Evolutionary conservation across 2,329 filamentous ascomycete species (phyloP), one percentile per base, ranked within the genome.

Genomic region (Pseudocercospora macadamiae): DNA sequence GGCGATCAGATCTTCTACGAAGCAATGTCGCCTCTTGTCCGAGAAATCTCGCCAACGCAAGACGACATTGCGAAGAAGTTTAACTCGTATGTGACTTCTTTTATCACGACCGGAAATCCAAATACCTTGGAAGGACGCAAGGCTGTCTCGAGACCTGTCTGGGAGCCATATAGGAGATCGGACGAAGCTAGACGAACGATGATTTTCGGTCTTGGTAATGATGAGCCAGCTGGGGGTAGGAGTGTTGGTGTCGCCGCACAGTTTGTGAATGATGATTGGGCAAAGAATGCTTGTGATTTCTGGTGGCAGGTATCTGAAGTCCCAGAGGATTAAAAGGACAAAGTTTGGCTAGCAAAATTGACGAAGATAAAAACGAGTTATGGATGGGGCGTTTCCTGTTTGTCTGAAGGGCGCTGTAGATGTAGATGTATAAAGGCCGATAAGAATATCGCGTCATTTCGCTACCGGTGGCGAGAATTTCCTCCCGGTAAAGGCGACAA

Each of bases 141-240:
- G 10, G 59, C 61, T 9, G 53, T 65, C 18, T 34, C 63, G 7
- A 57, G 67, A 10, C 69, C 69, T 0, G 51, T 60, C 8, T 73
- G 71, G 71, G 54, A 64, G 23, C 37, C 60, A 3, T 72, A 64
- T 42, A 42, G 51, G 57, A 52, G 45, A 23, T 7, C 44, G 54
- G 53, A 54, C 30, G 51, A 42, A 21, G 60, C 34, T 21, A 64
- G 34, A 25, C 65, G 59, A 59, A 71, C 60, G 36, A 73, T 85
- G 66, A 76, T 87, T 2, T 88, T 88, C 71, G 86, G 85, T 2
- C 67, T 77, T 36, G 85, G 83, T 2, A 88, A 88, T 64, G 78
- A 86, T 64, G 84, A 88, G 73, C 71, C 63, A 68, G 75, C 61
- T 65, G 79, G 61, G 51, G 72, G 70, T 0, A 63, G 54, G 30